Evolutionary conservation across 2,329 filamentous ascomycete genomes (phyloP).

Genomic region (Claviceps maximensis): DNA sequence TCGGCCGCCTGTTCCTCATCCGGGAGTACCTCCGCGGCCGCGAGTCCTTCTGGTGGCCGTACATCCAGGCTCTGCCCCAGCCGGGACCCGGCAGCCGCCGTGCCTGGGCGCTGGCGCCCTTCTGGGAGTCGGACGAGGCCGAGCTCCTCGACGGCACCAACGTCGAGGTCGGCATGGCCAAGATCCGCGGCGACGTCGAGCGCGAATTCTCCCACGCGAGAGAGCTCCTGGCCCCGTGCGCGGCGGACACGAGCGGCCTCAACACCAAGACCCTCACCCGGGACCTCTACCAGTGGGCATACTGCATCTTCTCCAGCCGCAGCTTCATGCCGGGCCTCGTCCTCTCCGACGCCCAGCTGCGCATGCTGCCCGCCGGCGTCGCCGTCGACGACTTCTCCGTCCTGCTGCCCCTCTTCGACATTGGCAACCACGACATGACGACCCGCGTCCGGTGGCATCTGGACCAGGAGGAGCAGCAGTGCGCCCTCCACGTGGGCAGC

Average conservation of each 20-base stretch:
- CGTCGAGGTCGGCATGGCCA: conserved; percentile 33
- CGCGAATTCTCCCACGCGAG: conserved; percentile 32
- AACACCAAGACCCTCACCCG: conserved; percentile 25
- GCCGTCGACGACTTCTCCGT: conserved; percentile 49
- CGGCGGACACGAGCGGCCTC: conserved; percentile 8
- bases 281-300: conserved; percentile 50
- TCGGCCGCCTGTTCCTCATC: conserved; percentile 55
- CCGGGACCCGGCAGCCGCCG: conserved; percentile 31
- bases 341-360: conserved; percentile 22
- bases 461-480: conserved; percentile 23
- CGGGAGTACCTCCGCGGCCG: conserved; percentile 48
- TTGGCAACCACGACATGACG: conserved; percentile 56
- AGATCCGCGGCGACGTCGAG: conserved; percentile 33
- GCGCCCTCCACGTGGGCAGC: conserved; percentile 29
- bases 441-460: conserved; percentile 47
- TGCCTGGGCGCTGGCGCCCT: conserved; percentile 44
- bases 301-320: conserved; percentile 49
- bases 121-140: conserved; percentile 49
- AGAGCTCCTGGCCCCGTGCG: conserved; percentile 12
- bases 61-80: conserved; percentile 52
- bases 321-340: conserved; percentile 52
- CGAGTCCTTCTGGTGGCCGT: conserved; percentile 54
- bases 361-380: conserved; percentile 17
- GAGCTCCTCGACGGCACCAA: conserved; percentile 43
- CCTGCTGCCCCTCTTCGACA: conserved; percentile 56